Conservation (phyloP, 2,329 filamentous ascomycete species). For the Cladophialophora bantiana region DNA sequence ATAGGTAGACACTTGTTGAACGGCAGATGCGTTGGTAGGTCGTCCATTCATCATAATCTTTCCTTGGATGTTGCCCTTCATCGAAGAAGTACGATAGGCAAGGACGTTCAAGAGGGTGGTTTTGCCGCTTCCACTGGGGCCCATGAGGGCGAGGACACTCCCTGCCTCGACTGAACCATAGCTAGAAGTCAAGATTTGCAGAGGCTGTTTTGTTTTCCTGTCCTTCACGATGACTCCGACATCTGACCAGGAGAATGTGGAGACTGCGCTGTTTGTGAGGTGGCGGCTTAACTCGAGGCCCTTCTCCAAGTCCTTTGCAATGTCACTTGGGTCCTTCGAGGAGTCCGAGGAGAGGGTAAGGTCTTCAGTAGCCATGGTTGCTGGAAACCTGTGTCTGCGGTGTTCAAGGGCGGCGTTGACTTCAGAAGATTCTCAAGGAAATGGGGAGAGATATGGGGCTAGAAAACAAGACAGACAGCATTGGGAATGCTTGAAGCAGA, state of each 20-base stretch:
- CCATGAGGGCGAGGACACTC: slow-evolving; percentile 77
- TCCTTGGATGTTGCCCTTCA: slow-evolving; percentile 62
- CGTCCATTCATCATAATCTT: slow-evolving; percentile 69
- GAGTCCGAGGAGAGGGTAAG: not conserved
- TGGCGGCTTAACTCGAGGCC: slow-evolving; percentile 50
- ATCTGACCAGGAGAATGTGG: slow-evolving; percentile 69
- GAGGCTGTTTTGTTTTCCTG: slow-evolving; percentile 67
- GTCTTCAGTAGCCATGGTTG: not conserved
- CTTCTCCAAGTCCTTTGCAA: slow-evolving; percentile 27
- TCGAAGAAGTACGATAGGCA: slow-evolving; percentile 65
- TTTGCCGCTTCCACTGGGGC: slow-evolving; percentile 76
- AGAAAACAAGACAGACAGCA: not conserved
- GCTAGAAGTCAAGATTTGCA: slow-evolving; percentile 68
- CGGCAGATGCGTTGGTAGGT: slow-evolving; percentile 59
- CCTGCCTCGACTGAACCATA: slow-evolving; percentile 70
- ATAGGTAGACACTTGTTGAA: slow-evolving; percentile 74
- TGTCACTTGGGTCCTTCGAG: slow-evolving; percentile 1
- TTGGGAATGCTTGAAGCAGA: not conserved
- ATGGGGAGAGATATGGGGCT: not conserved
- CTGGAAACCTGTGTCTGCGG: not conserved
- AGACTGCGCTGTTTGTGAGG: slow-evolving; percentile 69
- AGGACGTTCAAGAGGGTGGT: slow-evolving; percentile 84
- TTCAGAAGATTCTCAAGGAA: not conserved
- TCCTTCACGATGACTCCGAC: slow-evolving; percentile 77
- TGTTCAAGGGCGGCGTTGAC: not conserved